Evolutionary conservation across 2,329 filamentous ascomycete genomes (phyloP), one percentile per base, ranked within the genome.

Genomic region (Ascochyta lentis): DNA sequence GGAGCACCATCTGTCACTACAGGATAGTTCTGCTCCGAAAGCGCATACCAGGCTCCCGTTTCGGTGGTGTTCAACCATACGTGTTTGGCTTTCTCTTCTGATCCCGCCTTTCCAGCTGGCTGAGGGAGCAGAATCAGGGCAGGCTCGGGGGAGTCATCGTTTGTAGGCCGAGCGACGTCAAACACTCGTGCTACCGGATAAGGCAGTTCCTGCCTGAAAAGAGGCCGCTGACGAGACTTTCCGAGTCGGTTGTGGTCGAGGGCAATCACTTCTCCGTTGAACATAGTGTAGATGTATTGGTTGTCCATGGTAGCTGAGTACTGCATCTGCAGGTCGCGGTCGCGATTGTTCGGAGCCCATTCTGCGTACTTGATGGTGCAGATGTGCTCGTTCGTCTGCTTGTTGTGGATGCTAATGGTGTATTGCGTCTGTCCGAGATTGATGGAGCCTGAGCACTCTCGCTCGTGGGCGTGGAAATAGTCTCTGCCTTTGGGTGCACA

Each of bases 341-440:
- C 94, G 58, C 88, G 90, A 56, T 89, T 96, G 75, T 99, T 99
- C 13, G 93, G 91, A 0, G 87, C 88, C 95, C 95, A 99, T 74
- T 99, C 95, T 10, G 92, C 90, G 71, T 96, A 99, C 63, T 87
- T 93, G 64, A 99, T 85, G 0, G 91, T 96, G 68, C 92, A 96
- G 59, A 99, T 89, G 7, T 86, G 85, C 56, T 89, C 85, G 1
- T 89, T 88, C 3, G 86, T 88, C 64, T 89, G 85, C 40, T 83
- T 85, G 57, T 91, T 88, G 62, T 92, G 89, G 40, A 99, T 96
- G 52, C 84, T 87, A 57, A 99, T 89, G 6, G 86, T 94, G 76
- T 99, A 99, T 74, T 97, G 92, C 35, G 91, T 92, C 47, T 91
- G 86, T 26, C 92, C 92, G 1, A 97, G 82, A 31, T 89, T 95